Evolutionary conservation across 148 eudicot genomes (phyloP), one percentile per base, ranked within the genome.

Genomic region (Rhododendron mucronatum): DNA sequence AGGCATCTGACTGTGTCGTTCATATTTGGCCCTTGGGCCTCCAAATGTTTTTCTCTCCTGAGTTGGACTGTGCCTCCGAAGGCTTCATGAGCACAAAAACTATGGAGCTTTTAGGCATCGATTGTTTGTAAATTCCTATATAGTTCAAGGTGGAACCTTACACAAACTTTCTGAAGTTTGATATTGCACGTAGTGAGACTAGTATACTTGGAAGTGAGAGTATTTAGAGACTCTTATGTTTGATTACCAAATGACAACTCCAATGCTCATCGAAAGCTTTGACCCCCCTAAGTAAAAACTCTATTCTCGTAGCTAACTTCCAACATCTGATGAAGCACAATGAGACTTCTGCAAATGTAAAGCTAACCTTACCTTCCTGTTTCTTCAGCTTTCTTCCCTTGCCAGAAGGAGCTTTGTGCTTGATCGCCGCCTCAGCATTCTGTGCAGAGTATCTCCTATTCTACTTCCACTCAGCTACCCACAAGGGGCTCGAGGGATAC

Each of bases 401-500:
- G 90, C 91, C 96, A 1, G 93, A 95, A 71, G 97, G 90, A 86
- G 90, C 97, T n/a, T 88, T 95, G 45, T 93, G 96, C 89, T 89
- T 96, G 78, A 86, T 95, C 18, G 96, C 94, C 18, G 91, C 96
- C 53, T 88, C 98, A 84, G 98, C 98, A 84, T 96, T 96, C 90
- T 87, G 89, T n/a, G 94, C 96, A 7, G 99, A 96, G 89, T 96
- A 91, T 91, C 90, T 96, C 1, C 85, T 96, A 48, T 96, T 96
- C 88, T 92, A 90, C 90, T 96, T 95, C 88, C 99, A 96, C 89
- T 96, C 99, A 0, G 95, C 99, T 5, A 91, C 93, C 63, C 99
- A 95, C 87, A 90, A 89, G 82, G 98, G 99, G 83, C 96, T 96
- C 1, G 98, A 96, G 87, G 98, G 98, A 80, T 95, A 96, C 88